A percentile compares a stretch with the other conserved stretches of the same genome.
These are phyloP conservation scores for Melaleuca alternifolia DNA, from an alignment of 345 rosid species.

Conservation along the genomic window DNA sequence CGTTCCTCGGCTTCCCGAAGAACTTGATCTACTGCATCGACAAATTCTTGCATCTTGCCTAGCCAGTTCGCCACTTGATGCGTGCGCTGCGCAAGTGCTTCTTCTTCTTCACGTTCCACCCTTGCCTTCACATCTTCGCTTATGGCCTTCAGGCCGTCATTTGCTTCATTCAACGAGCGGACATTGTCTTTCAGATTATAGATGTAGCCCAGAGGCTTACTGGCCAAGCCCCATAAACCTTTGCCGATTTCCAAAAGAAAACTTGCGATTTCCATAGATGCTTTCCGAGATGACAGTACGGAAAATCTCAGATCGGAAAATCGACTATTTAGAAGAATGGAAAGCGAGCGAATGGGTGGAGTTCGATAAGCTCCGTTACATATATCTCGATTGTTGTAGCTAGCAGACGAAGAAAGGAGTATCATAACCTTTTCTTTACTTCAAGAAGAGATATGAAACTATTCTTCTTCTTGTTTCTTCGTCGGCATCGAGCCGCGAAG, in stretches of 20 bases:
- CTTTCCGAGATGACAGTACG: background rate
- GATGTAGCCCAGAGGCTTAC: background rate
- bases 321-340: background rate
- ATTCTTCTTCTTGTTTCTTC: background rate
- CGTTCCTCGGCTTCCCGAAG: background rate
- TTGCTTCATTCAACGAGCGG: accelerated
- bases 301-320: background rate
- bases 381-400: background rate
- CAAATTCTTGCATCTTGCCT: background rate
- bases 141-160: background rate
- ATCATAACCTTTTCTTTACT: background rate
- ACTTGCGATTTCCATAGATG: background rate
- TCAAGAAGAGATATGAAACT: background rate
- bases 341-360: background rate
- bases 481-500: background rate
- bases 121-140: background rate
- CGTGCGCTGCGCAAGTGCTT: accelerated
- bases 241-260: background rate
- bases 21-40: accelerated
- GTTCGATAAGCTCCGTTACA: background rate
- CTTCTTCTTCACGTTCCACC: background rate
- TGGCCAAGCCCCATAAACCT: background rate
- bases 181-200: too few relatives aligned
- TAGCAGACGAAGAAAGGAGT: background rate
- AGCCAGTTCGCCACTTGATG: background rate